Conservation (phyloP, 2,329 filamentous ascomycete genomes). For the Claviceps sp. region DNA sequence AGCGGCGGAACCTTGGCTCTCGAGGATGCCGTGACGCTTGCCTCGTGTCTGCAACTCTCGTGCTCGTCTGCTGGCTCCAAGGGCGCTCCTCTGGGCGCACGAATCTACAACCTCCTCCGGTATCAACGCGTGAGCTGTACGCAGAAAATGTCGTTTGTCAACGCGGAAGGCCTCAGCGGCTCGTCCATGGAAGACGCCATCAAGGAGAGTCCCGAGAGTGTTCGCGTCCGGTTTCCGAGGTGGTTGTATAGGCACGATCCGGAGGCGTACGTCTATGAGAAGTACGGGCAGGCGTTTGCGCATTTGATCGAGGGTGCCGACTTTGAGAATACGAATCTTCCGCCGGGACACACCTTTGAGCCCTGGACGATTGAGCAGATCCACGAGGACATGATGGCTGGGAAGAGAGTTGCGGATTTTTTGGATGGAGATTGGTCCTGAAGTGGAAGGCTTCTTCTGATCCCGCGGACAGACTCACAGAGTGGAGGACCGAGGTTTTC, state of each 20-base stretch:
- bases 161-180: neutral
- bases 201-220: neutral
- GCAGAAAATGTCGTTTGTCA: conserved; percentile 6
- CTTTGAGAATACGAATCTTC: conserved; percentile 2
- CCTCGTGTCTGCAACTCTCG: conserved; percentile 8
- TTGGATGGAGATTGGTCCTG: conserved; percentile 3
- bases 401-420: neutral
- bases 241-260: conserved; percentile 6
- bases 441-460: neutral
- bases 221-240: neutral
- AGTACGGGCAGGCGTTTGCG: conserved; percentile 1
- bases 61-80: neutral
- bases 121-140: conserved; percentile 4
- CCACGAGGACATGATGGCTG: neutral
- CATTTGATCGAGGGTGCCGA: neutral
- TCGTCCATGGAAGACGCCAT: neutral
- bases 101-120: conserved; percentile 4
- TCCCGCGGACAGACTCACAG: too few species aligned
- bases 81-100: neutral
- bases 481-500: too few species aligned
- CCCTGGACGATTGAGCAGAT: conserved; percentile 3
- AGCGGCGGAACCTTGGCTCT: conserved; percentile 11
- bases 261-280: conserved; percentile 5
- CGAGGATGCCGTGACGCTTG: conserved; percentile 10
- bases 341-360: neutral